These are phyloP conservation scores for Ceratobasidium sp. DNA, from an alignment of 1,284 basidiomycete species.

Conservation along the genomic window DNA sequence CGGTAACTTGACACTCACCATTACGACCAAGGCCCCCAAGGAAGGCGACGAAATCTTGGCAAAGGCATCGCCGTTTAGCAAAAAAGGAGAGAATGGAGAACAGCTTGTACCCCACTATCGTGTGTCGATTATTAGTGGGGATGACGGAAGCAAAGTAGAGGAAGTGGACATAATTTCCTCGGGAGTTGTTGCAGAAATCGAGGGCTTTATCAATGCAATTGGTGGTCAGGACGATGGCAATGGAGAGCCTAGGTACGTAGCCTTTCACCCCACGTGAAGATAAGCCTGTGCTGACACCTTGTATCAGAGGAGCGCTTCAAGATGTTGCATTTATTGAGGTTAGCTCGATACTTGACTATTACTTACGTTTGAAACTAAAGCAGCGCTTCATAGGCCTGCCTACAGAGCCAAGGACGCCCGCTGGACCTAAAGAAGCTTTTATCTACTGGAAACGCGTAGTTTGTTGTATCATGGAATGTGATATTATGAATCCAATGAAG, in stretches of 20 bases:
- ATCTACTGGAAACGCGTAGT: slow-evolving; percentile 5
- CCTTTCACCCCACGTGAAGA: slow-evolving; percentile 44
- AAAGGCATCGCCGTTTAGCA: slow-evolving; percentile 17
- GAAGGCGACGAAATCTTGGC: slow-evolving; percentile 47
- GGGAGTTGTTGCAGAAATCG: slow-evolving; percentile 71
- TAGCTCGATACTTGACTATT: no score
- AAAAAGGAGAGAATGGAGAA: slow-evolving; percentile 1
- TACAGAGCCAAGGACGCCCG: slow-evolving; percentile 72
- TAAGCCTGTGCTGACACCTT: slow-evolving; percentile 44
- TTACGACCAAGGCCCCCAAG: slow-evolving; percentile 47
- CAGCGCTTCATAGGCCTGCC: slow-evolving; percentile 63
- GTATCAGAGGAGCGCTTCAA: slow-evolving; percentile 62
- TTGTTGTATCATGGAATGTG: not conserved
- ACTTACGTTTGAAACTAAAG: not conserved
- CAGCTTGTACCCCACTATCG: not conserved
- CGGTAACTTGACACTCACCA: slow-evolving; percentile 66
- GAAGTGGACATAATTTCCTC: slow-evolving; percentile 60
- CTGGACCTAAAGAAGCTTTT: slow-evolving; percentile 65
- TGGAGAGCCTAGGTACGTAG: slow-evolving; percentile 59
- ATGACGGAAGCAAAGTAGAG: slow-evolving; percentile 61
- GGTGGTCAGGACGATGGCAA: slow-evolving; percentile 59
- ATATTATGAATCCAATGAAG: not conserved
- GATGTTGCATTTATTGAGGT: slow-evolving; percentile 75
- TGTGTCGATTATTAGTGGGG: slow-evolving; percentile 52
- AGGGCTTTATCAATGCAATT: slow-evolving; percentile 68